Evolutionary conservation across 2,329 filamentous ascomycete species (phyloP), one percentile per base, ranked within the genome.

Genomic region (Colletotrichum higginsianum): DNA sequence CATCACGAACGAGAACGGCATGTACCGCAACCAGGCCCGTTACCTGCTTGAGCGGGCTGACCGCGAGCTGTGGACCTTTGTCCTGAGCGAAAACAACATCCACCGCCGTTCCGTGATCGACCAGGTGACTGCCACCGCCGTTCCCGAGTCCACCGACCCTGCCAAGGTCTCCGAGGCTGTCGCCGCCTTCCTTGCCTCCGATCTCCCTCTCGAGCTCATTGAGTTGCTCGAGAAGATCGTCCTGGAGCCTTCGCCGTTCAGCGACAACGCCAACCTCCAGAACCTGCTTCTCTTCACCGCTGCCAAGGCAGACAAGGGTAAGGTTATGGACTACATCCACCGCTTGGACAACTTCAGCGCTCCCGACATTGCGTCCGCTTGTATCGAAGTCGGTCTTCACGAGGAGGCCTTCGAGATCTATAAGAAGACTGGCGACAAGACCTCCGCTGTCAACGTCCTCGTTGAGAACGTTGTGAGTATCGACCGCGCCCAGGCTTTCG

Each of bases 221-320:
- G 97, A 99, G 82, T 90, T 99, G 47, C 89, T 99, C 21, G 97
- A 99, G 87, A 99, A 98, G 91, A 99, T 99, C 76, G 96, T 99
- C 42, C 87, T 99, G n/a, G 96, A 99, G 86, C 97, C 96, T n/a
- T 97, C 96, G 5, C 94, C 94, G 6, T 99, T 99, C 87, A 98
- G 94, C 78, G 97, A 99, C 84, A 99, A 99, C 83, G 90, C 94
- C 79, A 98, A 94, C 81, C 87, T 99, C 69, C 97, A 99, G 84
- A 99, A 99, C 83, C 85, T 99, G 72, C 90, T 99, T 73, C 94
- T 99, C 87, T 92, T 98, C 78, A 99, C 96, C 35, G 96, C 97
- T 55, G 95, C 95, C 77, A 98, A 98, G 86, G 95, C 96, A 15
- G 97, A 99, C 82, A 98, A 98, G 86, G 90, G 92, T 62, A 93